These are phyloP conservation scores for Irpex rosettiformis DNA, from an alignment of 1,284 basidiomycete species.

Conservation along the genomic window DNA sequence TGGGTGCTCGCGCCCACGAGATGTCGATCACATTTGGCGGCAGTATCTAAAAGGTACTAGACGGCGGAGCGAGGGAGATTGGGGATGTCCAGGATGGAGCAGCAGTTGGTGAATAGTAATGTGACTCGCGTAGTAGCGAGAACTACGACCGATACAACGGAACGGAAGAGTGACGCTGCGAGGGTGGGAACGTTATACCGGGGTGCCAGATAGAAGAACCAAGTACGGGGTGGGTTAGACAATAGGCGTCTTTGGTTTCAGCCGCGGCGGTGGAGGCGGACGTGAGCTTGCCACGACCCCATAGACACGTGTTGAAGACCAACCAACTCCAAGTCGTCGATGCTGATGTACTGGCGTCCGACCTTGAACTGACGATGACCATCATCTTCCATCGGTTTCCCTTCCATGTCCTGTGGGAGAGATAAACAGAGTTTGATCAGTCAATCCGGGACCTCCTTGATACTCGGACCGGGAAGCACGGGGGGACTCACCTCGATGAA, in stretches of 20 bases:
- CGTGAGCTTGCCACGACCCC: slow-evolving; percentile 75
- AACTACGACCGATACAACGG: not conserved
- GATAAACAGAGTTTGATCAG: not conserved
- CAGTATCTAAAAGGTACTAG: not conserved
- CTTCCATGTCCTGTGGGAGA: slow-evolving; percentile 42
- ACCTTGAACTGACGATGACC: slow-evolving; percentile 57
- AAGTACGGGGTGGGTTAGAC: not conserved
- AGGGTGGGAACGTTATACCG: not conserved
- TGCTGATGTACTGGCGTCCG: slow-evolving; percentile 49
- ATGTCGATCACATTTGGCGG: not conserved
- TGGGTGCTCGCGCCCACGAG: not conserved
- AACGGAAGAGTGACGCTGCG: not conserved
- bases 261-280: slow-evolving; percentile 41
- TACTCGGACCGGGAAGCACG: slow-evolving; percentile 6
- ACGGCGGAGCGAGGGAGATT: not conserved
- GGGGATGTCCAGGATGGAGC: not conserved
- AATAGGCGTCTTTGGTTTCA: not conserved
- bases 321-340: slow-evolving; percentile 65
- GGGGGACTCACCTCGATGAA: slow-evolving; percentile 32
- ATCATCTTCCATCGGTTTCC: slow-evolving; percentile 53
- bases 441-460: not conserved
- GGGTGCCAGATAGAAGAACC: not conserved
- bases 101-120: not conserved
- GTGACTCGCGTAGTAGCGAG: not conserved
- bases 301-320: slow-evolving; percentile 77